Percentiles rank a stretch among this genome's conserved stretches.
Evolutionary conservation across 2,329 filamentous ascomycete species (phyloP).

Genomic region (Trichoderma sp.): DNA sequence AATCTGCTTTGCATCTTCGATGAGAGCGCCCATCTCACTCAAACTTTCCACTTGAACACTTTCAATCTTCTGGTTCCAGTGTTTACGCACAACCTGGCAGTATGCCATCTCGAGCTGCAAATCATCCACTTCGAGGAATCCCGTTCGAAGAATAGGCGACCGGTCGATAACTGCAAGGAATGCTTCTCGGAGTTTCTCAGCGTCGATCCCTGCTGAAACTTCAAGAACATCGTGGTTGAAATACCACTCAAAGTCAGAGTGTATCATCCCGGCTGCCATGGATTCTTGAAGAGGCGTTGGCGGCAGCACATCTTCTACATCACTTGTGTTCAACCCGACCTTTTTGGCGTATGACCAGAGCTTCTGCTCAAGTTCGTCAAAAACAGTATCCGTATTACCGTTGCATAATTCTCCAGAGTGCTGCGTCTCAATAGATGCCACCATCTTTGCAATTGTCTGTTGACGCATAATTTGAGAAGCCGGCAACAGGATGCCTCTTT

Average conservation of each 20-base stretch:
- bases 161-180: constrained; percentile 60
- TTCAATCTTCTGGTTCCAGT: constrained; percentile 26
- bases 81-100: constrained; percentile 49
- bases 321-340: constrained; percentile 37
- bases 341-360: constrained; percentile 43
- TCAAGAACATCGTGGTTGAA: constrained; percentile 82
- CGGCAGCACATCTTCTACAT: constrained; percentile 65
- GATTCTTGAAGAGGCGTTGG: constrained; percentile 83
- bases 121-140: constrained; percentile 67
- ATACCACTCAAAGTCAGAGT: constrained; percentile 73
- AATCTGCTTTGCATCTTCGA: constrained; percentile 37
- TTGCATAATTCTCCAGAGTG: neutral
- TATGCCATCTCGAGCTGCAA: constrained; percentile 53
- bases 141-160: constrained; percentile 74
- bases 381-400: neutral
- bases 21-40: constrained; percentile 40
- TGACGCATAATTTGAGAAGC: constrained; percentile 77
- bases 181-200: constrained; percentile 57
- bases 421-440: constrained; percentile 21
- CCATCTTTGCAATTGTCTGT: constrained; percentile 67
- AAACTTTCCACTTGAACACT: constrained; percentile 25
- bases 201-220: constrained; percentile 56
- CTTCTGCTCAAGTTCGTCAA: constrained; percentile 31
- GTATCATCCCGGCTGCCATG: constrained; percentile 79
- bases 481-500: constrained; percentile 58